These are phyloP conservation scores for Pichia pseudocactophila DNA, from an alignment of 805 yeast genomes.

Conservation along the genomic window DNA sequence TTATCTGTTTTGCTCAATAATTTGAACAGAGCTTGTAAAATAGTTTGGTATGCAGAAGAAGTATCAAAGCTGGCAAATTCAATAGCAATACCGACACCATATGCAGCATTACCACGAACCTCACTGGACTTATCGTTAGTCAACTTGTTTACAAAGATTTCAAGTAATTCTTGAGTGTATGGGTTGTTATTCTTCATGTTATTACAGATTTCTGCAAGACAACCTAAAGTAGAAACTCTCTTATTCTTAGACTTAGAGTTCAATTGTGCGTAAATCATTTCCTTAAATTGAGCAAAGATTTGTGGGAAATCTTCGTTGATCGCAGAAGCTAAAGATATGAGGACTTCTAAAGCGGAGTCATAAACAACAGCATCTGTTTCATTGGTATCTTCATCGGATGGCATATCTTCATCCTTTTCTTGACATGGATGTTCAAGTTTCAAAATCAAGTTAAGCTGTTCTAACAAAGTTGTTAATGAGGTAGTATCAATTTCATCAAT, in stretches of 20 bases:
- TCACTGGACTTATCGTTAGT: slow-evolving; percentile 72
- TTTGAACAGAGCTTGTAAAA: slow-evolving; percentile 60
- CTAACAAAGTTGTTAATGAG: slow-evolving; percentile 58
- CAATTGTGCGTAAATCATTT: slow-evolving; percentile 47
- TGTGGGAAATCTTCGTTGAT: slow-evolving; percentile 67
- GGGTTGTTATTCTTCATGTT: slow-evolving; percentile 65
- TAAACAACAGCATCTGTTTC: slow-evolving; percentile 60
- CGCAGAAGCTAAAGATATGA: slow-evolving; percentile 67
- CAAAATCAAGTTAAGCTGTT: slow-evolving; percentile 61
- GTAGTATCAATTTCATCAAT: slow-evolving; percentile 49
- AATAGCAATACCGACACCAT: slow-evolving; percentile 80
- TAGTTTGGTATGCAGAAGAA: slow-evolving; percentile 53
- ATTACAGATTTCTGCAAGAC: slow-evolving; percentile 78
- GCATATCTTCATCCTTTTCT: slow-evolving; percentile 40
- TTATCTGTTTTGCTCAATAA: slow-evolving; percentile 72
- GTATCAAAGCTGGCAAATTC: slow-evolving; percentile 46
- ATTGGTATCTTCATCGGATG: slow-evolving; percentile 40
- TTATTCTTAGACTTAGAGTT: slow-evolving; percentile 58
- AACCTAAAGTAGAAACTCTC: slow-evolving; percentile 80
- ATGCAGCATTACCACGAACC: slow-evolving; percentile 92
- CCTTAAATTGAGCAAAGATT: slow-evolving; percentile 66
- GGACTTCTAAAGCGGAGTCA: slow-evolving; percentile 80
- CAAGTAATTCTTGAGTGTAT: slow-evolving; percentile 59
- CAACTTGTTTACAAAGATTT: slow-evolving; percentile 59
- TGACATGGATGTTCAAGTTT: slow-evolving; percentile 83